These are phyloP conservation scores for Verbascum thapsus DNA, from an alignment of 257 asterid species.

Conservation along the genomic window DNA sequence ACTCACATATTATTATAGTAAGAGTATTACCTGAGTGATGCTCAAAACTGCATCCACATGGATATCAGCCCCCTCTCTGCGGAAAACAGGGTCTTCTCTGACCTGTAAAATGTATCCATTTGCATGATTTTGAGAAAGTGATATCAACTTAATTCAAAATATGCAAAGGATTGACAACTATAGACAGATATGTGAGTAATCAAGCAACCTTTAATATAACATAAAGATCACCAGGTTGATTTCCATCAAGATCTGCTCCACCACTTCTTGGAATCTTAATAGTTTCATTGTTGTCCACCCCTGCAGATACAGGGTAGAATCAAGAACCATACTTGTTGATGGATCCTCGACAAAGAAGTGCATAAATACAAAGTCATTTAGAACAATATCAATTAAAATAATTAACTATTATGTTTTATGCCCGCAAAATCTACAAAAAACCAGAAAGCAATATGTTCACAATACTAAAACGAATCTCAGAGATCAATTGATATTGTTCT, in stretches of 20 bases:
- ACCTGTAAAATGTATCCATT: conserved; percentile 51
- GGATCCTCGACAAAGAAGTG: conserved; percentile 1
- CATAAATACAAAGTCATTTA: conserved; percentile 12
- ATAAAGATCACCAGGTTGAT: conserved; percentile 80
- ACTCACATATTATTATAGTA: conserved; percentile 16
- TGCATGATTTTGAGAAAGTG: conserved; percentile 22
- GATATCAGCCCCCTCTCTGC: conserved; percentile 88
- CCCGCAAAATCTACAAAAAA: not conserved
- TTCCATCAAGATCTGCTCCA: conserved; percentile 97
- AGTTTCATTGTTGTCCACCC: conserved; percentile 79
- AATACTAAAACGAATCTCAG: conserved; percentile 6
- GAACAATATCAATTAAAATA: conserved; percentile 17
- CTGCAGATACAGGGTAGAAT: conserved; percentile 43
- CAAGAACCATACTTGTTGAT: conserved; percentile 20
- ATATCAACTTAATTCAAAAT: not conserved
- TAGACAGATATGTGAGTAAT: conserved; percentile 25
- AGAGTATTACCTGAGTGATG: conserved; percentile 75
- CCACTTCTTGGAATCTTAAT: conserved; percentile 76
- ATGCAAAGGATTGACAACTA: conserved; percentile 11
- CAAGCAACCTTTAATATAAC: conserved; percentile 68
- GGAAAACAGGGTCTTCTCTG: conserved; percentile 94
- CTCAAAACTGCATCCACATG: conserved; percentile 87
- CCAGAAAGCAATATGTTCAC: not conserved
- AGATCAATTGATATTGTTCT: not conserved
- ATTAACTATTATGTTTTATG: conserved; percentile 9